Base-by-base conservation (phyloP, 2,329 filamentous ascomycete genomes). In the Eutypella sp. region DNA sequence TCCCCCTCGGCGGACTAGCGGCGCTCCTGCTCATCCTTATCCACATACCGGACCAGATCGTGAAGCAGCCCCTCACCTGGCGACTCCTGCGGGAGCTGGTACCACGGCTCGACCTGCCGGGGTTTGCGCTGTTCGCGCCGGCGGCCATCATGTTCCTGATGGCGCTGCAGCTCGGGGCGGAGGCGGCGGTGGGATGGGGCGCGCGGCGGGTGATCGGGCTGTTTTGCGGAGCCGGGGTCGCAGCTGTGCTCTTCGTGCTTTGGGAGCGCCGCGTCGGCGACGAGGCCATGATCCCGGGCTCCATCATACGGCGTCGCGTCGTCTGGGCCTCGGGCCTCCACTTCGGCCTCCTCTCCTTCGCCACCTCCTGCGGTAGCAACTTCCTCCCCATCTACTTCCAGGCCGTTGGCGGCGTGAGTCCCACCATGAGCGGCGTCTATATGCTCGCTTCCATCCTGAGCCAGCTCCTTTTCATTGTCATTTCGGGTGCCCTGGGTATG, bases 401-500 rank as follows among this genome's bases (percentile, higher is more conserved):
- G 47, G 49, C 59, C 2, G 59, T 62, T 10, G 57, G 59, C 42
- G 61, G 62, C 1, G 57, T 57, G 18, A 52, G 50, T 1, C 56
- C 62, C 3, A 54, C 59, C 1, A 41, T 64, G 46, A 66, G 63
- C 29, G 63, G 61, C 25, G 57, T 66, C 4, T 60, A 63, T 41
- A 51, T 65, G 54, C 47, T 66, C 39, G 61, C 62, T 1, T 57
- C 56, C 33, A 61, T 58, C 22, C 18, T 56, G 25, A 56, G 59
- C 61, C 53, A 60, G 11, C 27, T 85, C n/a, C 74, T 81, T 0
- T 82, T 84, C 37, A 73, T 81, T 0, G 79, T 85, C 38, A 68
- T 80, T 5, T 56, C 56, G 1, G 61, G 62, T 15, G 46, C 18
- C 5, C 33, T 61, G 29, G 45, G 61, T 62, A 52, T 33, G 52